Conservation (phyloP, 2,329 filamentous ascomycete genomes). For the Rutstroemia sp. region DNA sequence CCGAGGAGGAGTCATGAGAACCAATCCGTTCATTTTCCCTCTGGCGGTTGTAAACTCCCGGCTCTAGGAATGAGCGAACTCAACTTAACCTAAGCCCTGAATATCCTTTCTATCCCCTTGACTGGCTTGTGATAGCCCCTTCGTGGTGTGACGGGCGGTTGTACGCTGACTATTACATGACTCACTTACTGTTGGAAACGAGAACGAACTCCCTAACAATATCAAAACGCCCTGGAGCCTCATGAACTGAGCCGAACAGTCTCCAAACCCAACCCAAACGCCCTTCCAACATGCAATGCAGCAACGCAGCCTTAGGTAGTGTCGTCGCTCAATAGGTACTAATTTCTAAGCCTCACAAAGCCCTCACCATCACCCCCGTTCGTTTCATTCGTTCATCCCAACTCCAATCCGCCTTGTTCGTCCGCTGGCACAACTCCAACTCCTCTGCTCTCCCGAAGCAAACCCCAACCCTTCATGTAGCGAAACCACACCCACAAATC, state of each 20-base stretch:
- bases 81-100: background rate
- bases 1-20: background rate
- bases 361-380: too few species aligned
- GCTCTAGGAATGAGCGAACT: background rate
- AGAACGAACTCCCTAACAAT: background rate
- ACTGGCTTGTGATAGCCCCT: too few species aligned
- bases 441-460: too few species aligned
- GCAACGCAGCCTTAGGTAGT: background rate
- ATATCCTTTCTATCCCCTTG: background rate
- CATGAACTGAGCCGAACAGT: background rate
- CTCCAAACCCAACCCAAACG: background rate
- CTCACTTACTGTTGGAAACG: too few species aligned
- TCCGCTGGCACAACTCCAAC: too few species aligned
- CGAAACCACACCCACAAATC: too few species aligned
- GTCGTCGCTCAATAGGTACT: background rate
- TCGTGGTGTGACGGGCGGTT: too few species aligned
- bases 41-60: background rate
- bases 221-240: background rate
- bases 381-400: too few species aligned
- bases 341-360: background rate
- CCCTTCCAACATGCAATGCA: background rate
- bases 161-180: too few species aligned
- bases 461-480: too few species aligned
- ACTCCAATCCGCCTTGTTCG: too few species aligned
- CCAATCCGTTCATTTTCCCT: background rate